A percentile compares a stretch with the other conserved stretches of the same genome.
phyloP scores from a whole-genome alignment of 495 filamentous ascomycete genomes.

The Tuber magnatum region DNA sequence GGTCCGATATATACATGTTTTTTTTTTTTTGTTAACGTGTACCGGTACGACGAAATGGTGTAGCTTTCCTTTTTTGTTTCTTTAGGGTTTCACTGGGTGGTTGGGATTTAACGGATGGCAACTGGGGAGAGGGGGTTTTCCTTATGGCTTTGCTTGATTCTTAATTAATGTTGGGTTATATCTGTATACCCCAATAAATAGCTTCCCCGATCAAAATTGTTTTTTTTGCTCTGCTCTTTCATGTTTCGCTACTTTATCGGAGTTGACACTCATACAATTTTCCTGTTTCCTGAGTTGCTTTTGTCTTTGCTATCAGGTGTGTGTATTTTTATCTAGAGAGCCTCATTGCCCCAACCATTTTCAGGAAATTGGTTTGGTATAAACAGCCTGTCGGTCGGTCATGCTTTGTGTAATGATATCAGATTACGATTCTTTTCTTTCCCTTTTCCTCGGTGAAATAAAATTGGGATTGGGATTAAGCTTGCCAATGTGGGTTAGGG shows the following conservation, averaged over 20 bases:
- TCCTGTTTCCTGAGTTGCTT: neutral
- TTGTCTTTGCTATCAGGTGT: neutral
- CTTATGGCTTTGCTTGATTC: neutral
- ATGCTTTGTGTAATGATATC: constrained; percentile 1
- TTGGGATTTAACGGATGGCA: neutral
- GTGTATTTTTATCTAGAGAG: neutral
- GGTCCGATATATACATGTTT: neutral
- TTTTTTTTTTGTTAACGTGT: neutral
- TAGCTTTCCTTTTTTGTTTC: neutral
- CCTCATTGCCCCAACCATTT: neutral
- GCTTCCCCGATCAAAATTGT: neutral
- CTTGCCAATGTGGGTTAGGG: neutral
- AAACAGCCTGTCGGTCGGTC: neutral
- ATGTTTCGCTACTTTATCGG: neutral
- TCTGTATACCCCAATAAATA: neutral
- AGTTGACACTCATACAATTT: neutral
- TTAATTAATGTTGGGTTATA: neutral
- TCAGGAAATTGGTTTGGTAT: neutral
- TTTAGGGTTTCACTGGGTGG: neutral
- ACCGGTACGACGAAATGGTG: neutral
- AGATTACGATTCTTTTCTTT: neutral
- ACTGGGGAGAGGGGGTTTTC: neutral
- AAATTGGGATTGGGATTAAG: neutral
- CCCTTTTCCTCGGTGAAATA: neutral
- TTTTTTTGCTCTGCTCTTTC: neutral